A percentile compares a stretch with the other conserved stretches of the same genome.
Evolutionary conservation across 208 protist species (phyloP).

Genomic region (Trichomonas tenax): DNA sequence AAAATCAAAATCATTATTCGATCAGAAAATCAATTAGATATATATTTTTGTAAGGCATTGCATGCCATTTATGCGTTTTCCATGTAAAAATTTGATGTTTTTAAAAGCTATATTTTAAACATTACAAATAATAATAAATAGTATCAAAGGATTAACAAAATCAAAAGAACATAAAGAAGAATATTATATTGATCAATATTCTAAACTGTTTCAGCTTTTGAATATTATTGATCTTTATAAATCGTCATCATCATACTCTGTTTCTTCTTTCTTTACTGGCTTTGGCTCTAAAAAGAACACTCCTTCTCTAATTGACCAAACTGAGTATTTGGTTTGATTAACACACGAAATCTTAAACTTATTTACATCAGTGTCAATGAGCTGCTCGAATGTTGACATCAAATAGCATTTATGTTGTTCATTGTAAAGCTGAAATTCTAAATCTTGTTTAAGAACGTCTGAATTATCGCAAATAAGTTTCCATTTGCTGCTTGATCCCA

Average conservation of each 20-base stretch:
- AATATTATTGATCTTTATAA: too few species aligned
- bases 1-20: too few species aligned
- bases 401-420: background rate
- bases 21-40: too few species aligned
- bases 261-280: background rate
- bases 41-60: too few species aligned
- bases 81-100: too few species aligned
- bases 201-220: too few species aligned
- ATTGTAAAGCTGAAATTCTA: background rate
- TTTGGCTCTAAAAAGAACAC: background rate
- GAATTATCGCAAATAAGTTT: background rate
- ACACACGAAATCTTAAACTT: background rate
- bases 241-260: background rate
- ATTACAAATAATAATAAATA: too few species aligned
- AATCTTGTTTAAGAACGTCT: background rate
- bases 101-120: too few species aligned
- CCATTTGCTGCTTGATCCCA: background rate
- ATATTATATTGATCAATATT: too few species aligned
- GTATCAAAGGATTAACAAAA: too few species aligned
- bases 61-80: too few species aligned
- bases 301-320: background rate
- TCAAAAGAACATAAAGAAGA: too few species aligned
- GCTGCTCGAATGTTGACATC: background rate
- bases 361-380: background rate
- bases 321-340: background rate